Conservation (phyloP, 1,284 basidiomycete species). For the Xerocomus nothofagi region DNA sequence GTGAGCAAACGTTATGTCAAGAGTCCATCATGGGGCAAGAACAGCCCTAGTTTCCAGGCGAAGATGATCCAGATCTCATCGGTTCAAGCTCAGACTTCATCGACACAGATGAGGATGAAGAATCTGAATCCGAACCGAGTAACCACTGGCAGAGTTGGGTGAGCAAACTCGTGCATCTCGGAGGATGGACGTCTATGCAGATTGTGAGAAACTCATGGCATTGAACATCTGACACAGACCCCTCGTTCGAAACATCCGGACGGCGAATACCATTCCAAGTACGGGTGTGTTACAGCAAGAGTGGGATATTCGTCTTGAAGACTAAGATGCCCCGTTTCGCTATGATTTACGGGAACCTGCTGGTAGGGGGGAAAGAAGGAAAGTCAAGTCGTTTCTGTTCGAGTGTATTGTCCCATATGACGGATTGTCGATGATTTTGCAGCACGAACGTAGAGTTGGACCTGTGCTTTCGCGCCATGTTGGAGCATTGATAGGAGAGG, state of each 20-base stretch:
- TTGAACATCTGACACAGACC: slow-evolving; percentile 14
- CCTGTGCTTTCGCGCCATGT: slow-evolving; percentile 82
- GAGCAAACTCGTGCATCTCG: slow-evolving; percentile 3
- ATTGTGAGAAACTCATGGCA: slow-evolving; percentile 25
- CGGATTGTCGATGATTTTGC: slow-evolving; percentile 1
- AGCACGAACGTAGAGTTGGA: slow-evolving; percentile 41
- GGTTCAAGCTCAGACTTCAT: slow-evolving; percentile 6
- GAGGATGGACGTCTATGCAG: slow-evolving; percentile 29
- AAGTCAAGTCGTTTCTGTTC: slow-evolving; percentile 41
- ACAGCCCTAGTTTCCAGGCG: slow-evolving; percentile 14
- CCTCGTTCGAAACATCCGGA: slow-evolving; percentile 29
- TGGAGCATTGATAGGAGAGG: slow-evolving; percentile 74
- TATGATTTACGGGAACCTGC: slow-evolving; percentile 62
- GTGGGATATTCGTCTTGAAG: slow-evolving; percentile 42
- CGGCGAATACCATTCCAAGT: slow-evolving; percentile 26
- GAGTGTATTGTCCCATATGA: slow-evolving; percentile 37
- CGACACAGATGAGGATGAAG: slow-evolving; percentile 9
- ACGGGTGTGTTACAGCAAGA: slow-evolving; percentile 35
- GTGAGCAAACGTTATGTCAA: slow-evolving; percentile 17
- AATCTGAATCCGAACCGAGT: slow-evolving; percentile 23
- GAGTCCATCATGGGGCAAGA: background rate
- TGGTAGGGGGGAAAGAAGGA: slow-evolving; percentile 56
- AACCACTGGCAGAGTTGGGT: slow-evolving; percentile 8
- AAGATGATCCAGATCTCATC: slow-evolving; percentile 2
- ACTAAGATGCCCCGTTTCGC: slow-evolving; percentile 63